Base-by-base conservation (phyloP, 495 filamentous ascomycete genomes). In the Hypoxylon cercidicola region DNA sequence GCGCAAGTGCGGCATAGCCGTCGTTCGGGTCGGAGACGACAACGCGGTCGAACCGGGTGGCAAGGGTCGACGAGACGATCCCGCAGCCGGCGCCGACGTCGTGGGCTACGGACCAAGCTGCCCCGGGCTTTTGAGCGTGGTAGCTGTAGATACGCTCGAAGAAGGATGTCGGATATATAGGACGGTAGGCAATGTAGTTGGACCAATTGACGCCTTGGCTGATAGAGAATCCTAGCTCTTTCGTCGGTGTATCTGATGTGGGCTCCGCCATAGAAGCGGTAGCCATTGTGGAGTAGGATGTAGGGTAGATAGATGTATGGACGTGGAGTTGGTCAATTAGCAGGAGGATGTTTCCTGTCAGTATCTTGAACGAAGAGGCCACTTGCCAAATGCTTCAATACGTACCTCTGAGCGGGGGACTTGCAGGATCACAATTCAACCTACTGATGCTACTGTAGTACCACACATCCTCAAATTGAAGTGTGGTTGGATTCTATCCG, bases 11-110 rank as follows among this genome's bases (percentile, higher is more conserved):
- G 13, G 32, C 47, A 20, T 74, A 72, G 15, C 66, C 71, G 15
- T 70, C 70, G 41, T 72, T 74, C 15, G 69, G 69, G 32, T 74
- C 71, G 12, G 69, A 72, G 3, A 74, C 62, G 6, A 72, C 55
- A 1, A 72, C 65, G 0, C 9, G 50, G 11, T 63, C 39, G 50
- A 74, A 74, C 12, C 16, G 59, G 43, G 32, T 35, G 8, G 70
- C 69, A 21, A 74, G 65, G 7, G 49, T 56, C 4, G 66, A 55
- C 15, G 71, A 67, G 13, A 74, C 70, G 20, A 74, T 43, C 3
- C 71, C 71, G 30, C 59, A 60, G 9, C 69, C 71, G 0, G 70
- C 70, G 0, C 71, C 71, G 30, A 70, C 30, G n/a, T 74, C 66
- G 41, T 71, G 66, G 19, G 60, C 61, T 48, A 58, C 12, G 2